phyloP scores from a whole-genome alignment of 495 filamentous ascomycete genomes.

The Neurospora terricola region DNA sequence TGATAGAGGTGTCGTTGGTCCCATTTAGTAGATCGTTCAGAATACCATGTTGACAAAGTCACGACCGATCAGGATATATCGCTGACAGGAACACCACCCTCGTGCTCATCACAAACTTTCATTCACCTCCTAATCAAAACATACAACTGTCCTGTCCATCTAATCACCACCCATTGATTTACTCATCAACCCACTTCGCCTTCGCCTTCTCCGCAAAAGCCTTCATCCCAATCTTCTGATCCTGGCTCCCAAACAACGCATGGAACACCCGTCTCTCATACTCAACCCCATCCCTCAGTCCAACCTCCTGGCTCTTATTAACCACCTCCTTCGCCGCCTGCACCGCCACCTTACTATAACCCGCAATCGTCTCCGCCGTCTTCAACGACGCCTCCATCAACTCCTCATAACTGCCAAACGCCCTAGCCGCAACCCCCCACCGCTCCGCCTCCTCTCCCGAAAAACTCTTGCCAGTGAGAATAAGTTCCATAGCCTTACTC shows the following conservation, averaged over 20 bases:
- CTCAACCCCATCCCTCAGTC: conserved; percentile 82
- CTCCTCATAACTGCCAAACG: conserved; percentile 73
- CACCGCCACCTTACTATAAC: conserved; percentile 67
- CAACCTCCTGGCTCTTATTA: conserved; percentile 88
- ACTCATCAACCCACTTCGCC: conserved; percentile 74
- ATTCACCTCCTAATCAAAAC: too few relatives aligned
- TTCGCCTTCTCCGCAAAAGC: conserved; percentile 94
- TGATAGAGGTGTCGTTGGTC: background rate
- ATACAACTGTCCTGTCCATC: too few relatives aligned
- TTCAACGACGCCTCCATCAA: conserved; percentile 66
- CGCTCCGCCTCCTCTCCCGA: conserved; percentile 68
- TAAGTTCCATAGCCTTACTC: conserved; percentile 83
- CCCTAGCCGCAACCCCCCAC: conserved; percentile 82
- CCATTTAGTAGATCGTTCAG: background rate
- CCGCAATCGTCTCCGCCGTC: conserved; percentile 83
- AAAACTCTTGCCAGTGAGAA: conserved; percentile 79
- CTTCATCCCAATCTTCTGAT: conserved; percentile 96
- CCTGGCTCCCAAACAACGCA: conserved; percentile 78
- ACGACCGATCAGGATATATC: too few relatives aligned
- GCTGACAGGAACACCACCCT: background rate
- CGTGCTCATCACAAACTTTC: background rate
- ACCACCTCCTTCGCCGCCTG: conserved; percentile 96
- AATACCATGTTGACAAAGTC: background rate
- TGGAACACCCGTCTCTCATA: conserved; percentile 92
- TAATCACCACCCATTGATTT: too few relatives aligned